Base-by-base conservation (phyloP, 78 protist species). In the Polysphondylium violaceum region DNA sequence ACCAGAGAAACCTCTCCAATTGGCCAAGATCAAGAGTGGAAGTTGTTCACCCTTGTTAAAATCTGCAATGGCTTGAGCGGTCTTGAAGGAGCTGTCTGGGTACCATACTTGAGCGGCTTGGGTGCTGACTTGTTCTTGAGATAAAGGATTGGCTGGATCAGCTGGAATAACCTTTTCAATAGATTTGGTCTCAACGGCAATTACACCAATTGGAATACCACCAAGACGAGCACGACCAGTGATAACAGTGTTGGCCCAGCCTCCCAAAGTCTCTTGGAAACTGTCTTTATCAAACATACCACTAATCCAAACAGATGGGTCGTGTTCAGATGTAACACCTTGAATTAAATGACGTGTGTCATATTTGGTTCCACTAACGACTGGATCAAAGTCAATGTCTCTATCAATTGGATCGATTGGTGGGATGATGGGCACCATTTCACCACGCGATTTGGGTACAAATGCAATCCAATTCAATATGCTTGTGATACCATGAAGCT, bases 71-170 rank as follows among this genome's bases (percentile, higher is more conserved):
- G 98, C 98, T 74, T 97, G 98, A 41, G 99, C 98, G 36, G 99
- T 98, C 86, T 98, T 98, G 96, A 21, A 97, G 3, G 98, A 97
- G 11, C 95, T 78, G 93, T 98, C 98, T 7, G 99, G 99, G 93
- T 67, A 98, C 99, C 99, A 98, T 74, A 98, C 98, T 87, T 96
- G 98, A 31, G 97, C 99, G 3, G 99, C 98, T 87, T 97, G 97
- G 41, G 87, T 61, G 38, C 65, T 56, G 31, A 87, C 81, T 14
- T 65, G 65, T 55, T 91, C 96, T 29, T 75, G 41, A 8, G 96
- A 93, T 17, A 73, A 86, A 38, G 96, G 96, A 89, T 96, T 95
- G 60, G 99, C 99, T 0, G 99, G 99, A 43, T 98, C 99, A 1
- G 95, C 99, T 85, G 60, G 99, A 89, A 68, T 69, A 58, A 95